Conservation (phyloP, 192 early-diverging fungal species). For the Coemansia sp. region DNA sequence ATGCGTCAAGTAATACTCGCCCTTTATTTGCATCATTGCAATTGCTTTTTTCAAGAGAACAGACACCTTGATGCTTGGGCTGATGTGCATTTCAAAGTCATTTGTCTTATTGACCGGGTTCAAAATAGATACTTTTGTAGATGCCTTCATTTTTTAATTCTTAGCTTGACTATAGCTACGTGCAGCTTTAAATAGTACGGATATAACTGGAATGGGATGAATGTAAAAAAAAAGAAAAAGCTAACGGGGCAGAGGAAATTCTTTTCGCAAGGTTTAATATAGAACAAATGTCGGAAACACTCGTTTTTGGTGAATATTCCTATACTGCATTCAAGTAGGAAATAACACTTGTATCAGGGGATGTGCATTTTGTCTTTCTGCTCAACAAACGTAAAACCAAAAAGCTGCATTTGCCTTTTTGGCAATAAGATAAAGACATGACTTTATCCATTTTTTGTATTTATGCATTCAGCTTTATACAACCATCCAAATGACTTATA, state of each 20-base stretch:
- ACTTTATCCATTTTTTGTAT: too few species aligned
- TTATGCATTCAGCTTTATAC: too few species aligned
- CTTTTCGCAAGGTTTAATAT: background rate
- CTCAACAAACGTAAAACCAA: too few species aligned
- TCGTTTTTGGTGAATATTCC: background rate
- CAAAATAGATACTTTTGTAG: slow-evolving; percentile 1
- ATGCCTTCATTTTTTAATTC: background rate
- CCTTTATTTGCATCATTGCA: background rate
- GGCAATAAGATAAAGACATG: too few species aligned
- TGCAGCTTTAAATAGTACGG: background rate
- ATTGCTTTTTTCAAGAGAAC: background rate
- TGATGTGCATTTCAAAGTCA: slow-evolving; percentile 4
- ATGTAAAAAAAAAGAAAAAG: background rate
- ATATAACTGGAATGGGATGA: background rate
- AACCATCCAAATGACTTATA: too few species aligned
- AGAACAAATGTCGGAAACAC: background rate
- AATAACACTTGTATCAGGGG: background rate
- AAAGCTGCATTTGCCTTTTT: too few species aligned
- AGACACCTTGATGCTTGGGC: background rate
- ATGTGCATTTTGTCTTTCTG: background rate
- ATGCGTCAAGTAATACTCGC: background rate
- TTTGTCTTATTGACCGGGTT: slow-evolving; percentile 1
- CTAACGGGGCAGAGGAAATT: background rate
- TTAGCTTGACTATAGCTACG: too few species aligned
- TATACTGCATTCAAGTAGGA: background rate